phyloP scores from a whole-genome alignment of 2,329 filamentous ascomycete genomes.

The Colletotrichum phormii region DNA sequence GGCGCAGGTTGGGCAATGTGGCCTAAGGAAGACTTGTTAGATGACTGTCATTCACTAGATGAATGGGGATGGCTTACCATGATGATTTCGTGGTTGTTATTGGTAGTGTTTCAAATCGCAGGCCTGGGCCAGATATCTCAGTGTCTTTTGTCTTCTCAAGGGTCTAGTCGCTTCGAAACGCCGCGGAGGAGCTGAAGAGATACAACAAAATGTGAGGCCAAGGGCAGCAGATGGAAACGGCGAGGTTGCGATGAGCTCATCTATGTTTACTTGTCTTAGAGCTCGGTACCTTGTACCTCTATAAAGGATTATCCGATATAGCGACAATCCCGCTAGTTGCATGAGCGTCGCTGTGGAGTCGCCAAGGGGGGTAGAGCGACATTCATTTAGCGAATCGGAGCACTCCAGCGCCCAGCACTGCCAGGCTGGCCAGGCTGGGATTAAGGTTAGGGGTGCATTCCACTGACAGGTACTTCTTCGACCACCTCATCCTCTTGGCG shows the following conservation, averaged over 20 bases:
- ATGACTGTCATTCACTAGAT: background rate
- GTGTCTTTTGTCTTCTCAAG: background rate
- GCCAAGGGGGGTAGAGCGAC: background rate
- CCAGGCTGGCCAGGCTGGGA: constrained; percentile 31
- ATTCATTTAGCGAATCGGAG: constrained; percentile 29
- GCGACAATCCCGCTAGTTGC: constrained; percentile 10
- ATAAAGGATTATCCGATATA: background rate
- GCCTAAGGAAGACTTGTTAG: constrained; percentile 60
- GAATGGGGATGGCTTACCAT: constrained; percentile 19
- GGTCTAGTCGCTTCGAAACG: background rate
- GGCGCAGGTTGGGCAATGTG: constrained; percentile 91
- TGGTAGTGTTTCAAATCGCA: background rate
- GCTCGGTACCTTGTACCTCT: background rate
- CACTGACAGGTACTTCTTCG: constrained; percentile 33
- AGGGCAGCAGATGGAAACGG: background rate
- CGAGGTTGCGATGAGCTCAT: background rate
- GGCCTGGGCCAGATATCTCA: no score
- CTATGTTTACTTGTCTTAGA: background rate
- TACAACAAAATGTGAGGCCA: background rate
- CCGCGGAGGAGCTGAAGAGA: background rate
- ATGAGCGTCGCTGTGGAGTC: constrained; percentile 1
- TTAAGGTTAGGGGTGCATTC: constrained; percentile 35
- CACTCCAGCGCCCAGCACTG: constrained; percentile 16
- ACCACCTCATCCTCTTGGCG: constrained; percentile 38
- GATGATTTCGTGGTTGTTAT: constrained; percentile 7